These are phyloP conservation scores for Cryphonectria radicalis DNA, from an alignment of 2,329 filamentous ascomycete species.

Conservation along the genomic window DNA sequence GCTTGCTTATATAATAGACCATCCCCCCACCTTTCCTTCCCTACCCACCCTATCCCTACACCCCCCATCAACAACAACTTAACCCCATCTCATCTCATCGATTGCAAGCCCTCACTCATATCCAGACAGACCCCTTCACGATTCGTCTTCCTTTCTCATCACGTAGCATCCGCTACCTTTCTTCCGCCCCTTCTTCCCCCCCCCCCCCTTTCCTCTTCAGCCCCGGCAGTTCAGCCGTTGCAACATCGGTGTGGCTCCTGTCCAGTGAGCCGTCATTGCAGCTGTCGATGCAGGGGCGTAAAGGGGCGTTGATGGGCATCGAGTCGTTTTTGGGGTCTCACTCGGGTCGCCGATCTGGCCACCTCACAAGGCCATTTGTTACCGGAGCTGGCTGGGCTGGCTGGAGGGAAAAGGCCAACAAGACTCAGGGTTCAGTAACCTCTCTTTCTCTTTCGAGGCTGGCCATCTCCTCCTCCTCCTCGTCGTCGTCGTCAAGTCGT, in stretches of 20 bases:
- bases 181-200: too few species aligned
- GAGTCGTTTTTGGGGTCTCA: neutral
- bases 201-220: neutral
- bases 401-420: neutral
- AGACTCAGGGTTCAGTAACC: neutral
- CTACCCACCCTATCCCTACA: neutral
- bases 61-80: neutral
- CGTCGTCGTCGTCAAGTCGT: neutral
- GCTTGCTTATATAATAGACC: neutral
- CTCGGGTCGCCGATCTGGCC: neutral
- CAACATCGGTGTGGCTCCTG: neutral
- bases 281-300: neutral
- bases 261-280: neutral
- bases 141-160: neutral
- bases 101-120: neutral
- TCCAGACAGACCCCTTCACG: neutral
- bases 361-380: neutral
- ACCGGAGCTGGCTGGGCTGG: neutral
- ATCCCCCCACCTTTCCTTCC: neutral
- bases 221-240: neutral
- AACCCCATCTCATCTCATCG: neutral
- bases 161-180: neutral
- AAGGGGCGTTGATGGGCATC: constrained; percentile 7
- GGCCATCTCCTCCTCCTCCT: neutral
- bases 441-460: neutral